Evolutionary conservation across 164 flowering plant genomes (phyloP), one percentile per base, ranked within the genome.

Genomic region (Magnolia kwangsiensis): DNA sequence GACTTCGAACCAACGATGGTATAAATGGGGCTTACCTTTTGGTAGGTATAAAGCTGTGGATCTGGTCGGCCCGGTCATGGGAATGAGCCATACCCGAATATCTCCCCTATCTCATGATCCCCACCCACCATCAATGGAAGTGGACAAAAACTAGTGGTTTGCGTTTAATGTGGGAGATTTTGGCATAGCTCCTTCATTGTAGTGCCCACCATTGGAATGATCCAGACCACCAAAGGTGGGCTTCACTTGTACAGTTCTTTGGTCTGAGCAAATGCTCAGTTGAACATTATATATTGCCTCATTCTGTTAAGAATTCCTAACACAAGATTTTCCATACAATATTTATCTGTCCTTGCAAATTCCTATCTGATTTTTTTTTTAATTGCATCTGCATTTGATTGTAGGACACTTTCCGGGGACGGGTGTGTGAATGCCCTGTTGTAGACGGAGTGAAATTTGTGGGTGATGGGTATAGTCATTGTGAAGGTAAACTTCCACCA

Each of bases 371-470:
- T 29, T 20, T 13, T 51, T 13, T 51, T 37, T 37, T 37, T 37
- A 3, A 37, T 37, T 31, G 18, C 31, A 14, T 23, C 23, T 74
- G 45, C 65, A 49, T 21, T 63, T 21, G 29, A 45, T n/a, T 76
- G 73, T 77, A 96, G 99, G 99, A 95, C 84, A 95, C 99, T 51
- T 95, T 93, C 75, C 90, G 99, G 6, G 99, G 99, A 69, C 89
- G 95, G 82, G 96, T 95, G 24, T 95, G 99, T 80, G 92, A 92
- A 77, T 96, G 99, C 82, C 99, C 98, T 72, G 72, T 88, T 67
- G 92, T 92, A 51, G 86, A 87, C 73, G 98, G 98, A 13, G 92
- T 96, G 37, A 87, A 89, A 83, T 92, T 96, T 86, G 79, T 77
- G 50, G 98, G 99, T 49, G 95, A 96, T 87, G 99, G 99, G 72